Evolutionary conservation across 805 yeast genomes (phyloP), one percentile per base, ranked within the genome.

Genomic region (Saccharomycopsis sp.): DNA sequence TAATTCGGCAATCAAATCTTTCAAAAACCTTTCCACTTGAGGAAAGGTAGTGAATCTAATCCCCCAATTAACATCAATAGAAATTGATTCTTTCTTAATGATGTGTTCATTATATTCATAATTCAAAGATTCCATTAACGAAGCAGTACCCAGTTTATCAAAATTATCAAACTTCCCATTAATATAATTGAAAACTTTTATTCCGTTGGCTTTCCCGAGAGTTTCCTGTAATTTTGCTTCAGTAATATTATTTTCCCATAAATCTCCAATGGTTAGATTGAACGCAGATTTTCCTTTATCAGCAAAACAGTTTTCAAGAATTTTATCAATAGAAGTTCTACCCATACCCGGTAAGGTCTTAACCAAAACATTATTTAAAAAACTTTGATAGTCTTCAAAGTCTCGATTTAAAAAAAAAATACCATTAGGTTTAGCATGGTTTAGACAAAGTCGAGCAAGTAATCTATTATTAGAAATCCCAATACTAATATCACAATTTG

Each of bases 51-150:
- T 70, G 48, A 88, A 81, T 36, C 97, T 55, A 1, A 89, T 82
- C 0, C 96, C 97, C 79, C 86, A 89, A 47, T 86, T 84, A 21
- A 89, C 79, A 53, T 89, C 97, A 3, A 87, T 81, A 0, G 95
- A 85, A 0, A 89, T 70, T 1, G 92, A 73, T 51, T 85, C 86
- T 21, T 94, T 65, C 10, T 72, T 67, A 15, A 76, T 65, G 36
- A 44, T 29, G 26, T 44, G 34, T 41, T 39, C 61, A 74, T 13
- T 64, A 20, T 45, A 42, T 30, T 45, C 46, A 17, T 39, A 31
- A 26, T 31, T 18, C n/a, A 45, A 19, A 10, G 21, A 28, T 18
- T 39, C 28, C 9, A 36, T 39, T 21, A 42, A 38, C 17, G 23
- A 12, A 60, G 8, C 76, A 73, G 25, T 66, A 64, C 6, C 56